A percentile compares a stretch with the other conserved stretches of the same genome.
Evolutionary conservation across 192 early-diverging fungal species (phyloP).

Genomic region (Diversispora eburnea): DNA sequence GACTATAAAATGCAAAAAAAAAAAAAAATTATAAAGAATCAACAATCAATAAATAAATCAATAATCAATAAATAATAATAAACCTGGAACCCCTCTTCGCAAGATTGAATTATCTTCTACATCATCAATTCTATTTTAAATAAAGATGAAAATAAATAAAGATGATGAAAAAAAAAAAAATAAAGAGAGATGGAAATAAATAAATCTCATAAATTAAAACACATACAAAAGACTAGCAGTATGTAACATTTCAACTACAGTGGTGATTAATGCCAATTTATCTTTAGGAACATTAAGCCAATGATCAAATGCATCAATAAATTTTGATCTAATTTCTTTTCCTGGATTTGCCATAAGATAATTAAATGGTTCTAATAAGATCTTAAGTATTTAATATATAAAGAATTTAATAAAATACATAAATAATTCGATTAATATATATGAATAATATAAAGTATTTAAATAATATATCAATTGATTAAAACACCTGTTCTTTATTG

Average conservation of each 20-base stretch:
- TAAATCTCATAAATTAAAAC: not conserved
- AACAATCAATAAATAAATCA: not conserved
- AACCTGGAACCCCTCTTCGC: constrained; percentile 76
- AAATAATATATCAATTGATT: not conserved
- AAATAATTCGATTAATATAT: not conserved
- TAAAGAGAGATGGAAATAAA: not conserved
- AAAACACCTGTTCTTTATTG: not conserved
- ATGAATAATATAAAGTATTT: not conserved
- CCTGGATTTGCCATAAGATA: constrained; percentile 86
- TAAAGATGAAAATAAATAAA: not conserved
- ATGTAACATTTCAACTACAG: constrained; percentile 92
- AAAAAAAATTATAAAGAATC: not conserved
- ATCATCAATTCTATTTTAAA: constrained; percentile 77
- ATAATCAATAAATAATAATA: constrained; percentile 16
- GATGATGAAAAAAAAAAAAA: too few relatives aligned
- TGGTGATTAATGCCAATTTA: constrained; percentile 67
- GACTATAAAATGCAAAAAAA: constrained; percentile 40
- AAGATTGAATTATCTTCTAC: constrained; percentile 91
- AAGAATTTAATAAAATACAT: not conserved
- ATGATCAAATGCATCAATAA: constrained; percentile 87
- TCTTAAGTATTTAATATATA: constrained; percentile 37
- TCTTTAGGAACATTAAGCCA: constrained; percentile 78
- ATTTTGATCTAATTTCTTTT: constrained; percentile 88
- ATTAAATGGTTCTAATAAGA: constrained; percentile 88
- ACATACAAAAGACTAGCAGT: constrained; percentile 85